Evolutionary conservation across 257 asterid genomes (phyloP), one percentile per base, ranked within the genome.

Genomic region (Marsdenia floribunda): DNA sequence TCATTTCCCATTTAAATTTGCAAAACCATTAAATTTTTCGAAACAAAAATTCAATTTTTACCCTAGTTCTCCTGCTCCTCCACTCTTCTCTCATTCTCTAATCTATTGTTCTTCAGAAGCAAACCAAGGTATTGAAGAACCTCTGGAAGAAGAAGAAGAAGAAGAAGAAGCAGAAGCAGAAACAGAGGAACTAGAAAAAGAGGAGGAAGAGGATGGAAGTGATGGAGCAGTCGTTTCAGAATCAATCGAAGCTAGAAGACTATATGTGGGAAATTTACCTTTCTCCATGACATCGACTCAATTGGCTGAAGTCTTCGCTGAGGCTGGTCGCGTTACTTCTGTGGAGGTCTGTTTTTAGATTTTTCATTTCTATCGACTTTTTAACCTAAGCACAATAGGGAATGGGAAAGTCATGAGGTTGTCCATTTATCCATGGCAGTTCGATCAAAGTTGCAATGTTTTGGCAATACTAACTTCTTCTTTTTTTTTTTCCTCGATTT

Each of bases 261-360:
- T 92, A 64, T 94, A 87, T 63, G 99, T 92, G 67, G 99, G 99
- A 7, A 94, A 94, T 75, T 82, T 94, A 88, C 99, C 97, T 2
- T 94, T 86, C 76, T 73, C 98, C 0, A 79, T 90, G 88, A 89
- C 98, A 7, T 83, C 97, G 64, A 73, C 91, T 3, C 90, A 92
- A 72, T 76, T 94, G 82, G 79, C 97, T 33, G 97, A 92, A 66
- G 80, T 94, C 46, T 94, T 94, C 61, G 81, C 88, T 5, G 92
- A 94, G 82, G 97, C 97, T 76, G 99, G 99, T 13, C 83, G 80
- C 61, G 91, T 92, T 76, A 83, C 77, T 71, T 86, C 93, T 22
- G 93, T 86, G 19, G 97, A 94, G 97, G 98, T 90, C 72, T 59
- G 37, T 44, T 72, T 46, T 74, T 60, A 26, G 53, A 2, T 64